phyloP scores from a whole-genome alignment of 164 flowering plant genomes.

The Berberis thunbergii region DNA sequence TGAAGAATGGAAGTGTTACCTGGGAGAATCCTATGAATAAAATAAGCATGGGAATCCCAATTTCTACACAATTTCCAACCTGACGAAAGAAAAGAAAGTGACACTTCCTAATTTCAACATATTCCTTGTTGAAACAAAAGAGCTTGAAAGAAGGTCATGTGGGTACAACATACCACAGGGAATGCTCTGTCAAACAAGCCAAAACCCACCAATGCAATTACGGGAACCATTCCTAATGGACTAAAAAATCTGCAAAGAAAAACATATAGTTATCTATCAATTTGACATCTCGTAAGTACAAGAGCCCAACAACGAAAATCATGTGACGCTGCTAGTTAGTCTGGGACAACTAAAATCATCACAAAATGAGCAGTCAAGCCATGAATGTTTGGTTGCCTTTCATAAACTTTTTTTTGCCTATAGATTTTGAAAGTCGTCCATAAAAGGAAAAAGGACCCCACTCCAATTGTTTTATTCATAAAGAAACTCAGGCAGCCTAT shows the following conservation, averaged over 20 bases:
- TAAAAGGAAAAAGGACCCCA: too few relatives aligned
- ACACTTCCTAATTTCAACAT: background rate
- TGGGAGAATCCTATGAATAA: conserved; percentile 75
- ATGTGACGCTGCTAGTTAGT: too few relatives aligned
- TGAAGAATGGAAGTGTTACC: conserved; percentile 27
- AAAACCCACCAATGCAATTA: conserved; percentile 84
- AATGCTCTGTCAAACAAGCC: conserved; percentile 91
- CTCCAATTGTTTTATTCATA: too few relatives aligned
- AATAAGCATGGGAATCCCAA: conserved; percentile 92
- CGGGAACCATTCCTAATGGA: conserved; percentile 94
- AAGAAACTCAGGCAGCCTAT: too few relatives aligned
- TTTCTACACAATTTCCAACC: conserved; percentile 95
- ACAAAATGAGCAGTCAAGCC: too few relatives aligned
- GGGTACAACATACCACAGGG: conserved; percentile 50
- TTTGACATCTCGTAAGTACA: background rate
- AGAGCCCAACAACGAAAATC: too few relatives aligned
- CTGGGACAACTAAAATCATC: too few relatives aligned
- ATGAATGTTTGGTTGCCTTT: too few relatives aligned
- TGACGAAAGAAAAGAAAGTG: conserved; percentile 15
- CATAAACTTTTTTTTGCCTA: too few relatives aligned
- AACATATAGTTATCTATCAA: background rate
- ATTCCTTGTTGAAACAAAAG: background rate
- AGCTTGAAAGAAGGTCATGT: background rate
- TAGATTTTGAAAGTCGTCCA: too few relatives aligned
- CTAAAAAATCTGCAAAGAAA: conserved; percentile 71